A percentile compares a stretch with the other conserved stretches of the same genome.
phyloP scores from a whole-genome alignment of 2,329 filamentous ascomycete species.

The Fonsecaea pedrosoi region DNA sequence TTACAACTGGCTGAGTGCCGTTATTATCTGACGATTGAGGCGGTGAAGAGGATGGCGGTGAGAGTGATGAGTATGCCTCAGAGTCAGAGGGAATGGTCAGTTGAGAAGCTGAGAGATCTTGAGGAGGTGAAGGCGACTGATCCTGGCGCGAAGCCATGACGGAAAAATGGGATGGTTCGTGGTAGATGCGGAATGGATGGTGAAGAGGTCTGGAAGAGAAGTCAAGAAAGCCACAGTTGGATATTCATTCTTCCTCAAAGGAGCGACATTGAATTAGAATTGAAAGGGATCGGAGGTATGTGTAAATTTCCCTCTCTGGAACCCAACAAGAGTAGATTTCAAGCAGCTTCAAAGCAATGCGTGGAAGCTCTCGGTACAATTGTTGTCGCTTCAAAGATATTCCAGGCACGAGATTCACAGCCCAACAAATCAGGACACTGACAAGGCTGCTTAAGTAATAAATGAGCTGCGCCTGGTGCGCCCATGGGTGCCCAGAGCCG shows the following conservation, averaged over 20 bases:
- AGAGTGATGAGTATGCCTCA: slow-evolving; percentile 54
- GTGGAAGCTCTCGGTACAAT: slow-evolving; percentile 16
- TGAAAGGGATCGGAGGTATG: neutral
- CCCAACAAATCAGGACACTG: slow-evolving; percentile 15
- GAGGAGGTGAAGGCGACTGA: slow-evolving; percentile 39
- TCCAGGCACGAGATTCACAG: slow-evolving; percentile 22
- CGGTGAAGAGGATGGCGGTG: slow-evolving; percentile 46
- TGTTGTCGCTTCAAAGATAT: slow-evolving; percentile 16
- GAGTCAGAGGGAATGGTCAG: slow-evolving; percentile 56
- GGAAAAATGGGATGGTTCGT: slow-evolving; percentile 12
- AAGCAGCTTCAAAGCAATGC: slow-evolving; percentile 7
- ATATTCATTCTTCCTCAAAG: slow-evolving; percentile 26
- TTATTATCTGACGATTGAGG: slow-evolving; percentile 47
- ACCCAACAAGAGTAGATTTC: neutral
- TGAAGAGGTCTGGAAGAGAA: slow-evolving; percentile 10
- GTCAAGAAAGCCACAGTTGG: slow-evolving; percentile 19
- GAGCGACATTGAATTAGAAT: slow-evolving; percentile 6
- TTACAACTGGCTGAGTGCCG: slow-evolving; percentile 67
- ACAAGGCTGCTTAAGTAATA: slow-evolving; percentile 4
- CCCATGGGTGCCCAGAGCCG: neutral
- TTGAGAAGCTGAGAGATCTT: slow-evolving; percentile 40
- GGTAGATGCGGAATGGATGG: neutral
- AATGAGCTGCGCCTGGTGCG: neutral
- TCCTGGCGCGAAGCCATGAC: slow-evolving; percentile 34
- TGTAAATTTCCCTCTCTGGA: neutral